Evolutionary conservation across 371 early-diverging fungal species (phyloP).

Genomic region (Lichtheimia ramosa): DNA sequence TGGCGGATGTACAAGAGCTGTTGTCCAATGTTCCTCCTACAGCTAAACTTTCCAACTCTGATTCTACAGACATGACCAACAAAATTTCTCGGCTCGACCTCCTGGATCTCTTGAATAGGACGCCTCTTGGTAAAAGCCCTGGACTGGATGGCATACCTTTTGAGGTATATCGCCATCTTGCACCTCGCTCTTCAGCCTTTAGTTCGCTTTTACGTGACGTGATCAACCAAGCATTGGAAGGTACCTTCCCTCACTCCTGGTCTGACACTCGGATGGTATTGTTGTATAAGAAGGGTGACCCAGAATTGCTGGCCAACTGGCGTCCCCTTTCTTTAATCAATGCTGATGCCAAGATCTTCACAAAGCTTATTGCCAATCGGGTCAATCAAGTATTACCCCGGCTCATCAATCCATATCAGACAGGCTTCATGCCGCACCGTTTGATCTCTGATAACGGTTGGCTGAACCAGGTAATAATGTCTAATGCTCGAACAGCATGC

Average conservation of each 20-base stretch:
- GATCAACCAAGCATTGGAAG: not conserved
- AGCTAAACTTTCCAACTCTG: not conserved
- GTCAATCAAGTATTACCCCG: not conserved
- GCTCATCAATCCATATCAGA: constrained; percentile 16
- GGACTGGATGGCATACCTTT: constrained; percentile 14
- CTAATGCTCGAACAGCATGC: not conserved
- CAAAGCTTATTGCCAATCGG: constrained; percentile 11
- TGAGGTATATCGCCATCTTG: constrained; percentile 1
- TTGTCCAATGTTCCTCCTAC: no score
- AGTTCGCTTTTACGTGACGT: not conserved
- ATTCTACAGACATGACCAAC: not conserved
- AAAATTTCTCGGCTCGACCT: no score
- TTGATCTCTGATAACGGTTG: constrained; percentile 18
- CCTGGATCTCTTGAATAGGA: no score
- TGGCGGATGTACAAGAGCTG: no score
- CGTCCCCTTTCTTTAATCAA: constrained; percentile 21
- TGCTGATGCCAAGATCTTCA: constrained; percentile 18
- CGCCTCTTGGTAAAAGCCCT: constrained; percentile 1
- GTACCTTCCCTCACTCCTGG: not conserved
- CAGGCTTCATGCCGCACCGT: constrained; percentile 14
- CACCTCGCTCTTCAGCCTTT: no score
- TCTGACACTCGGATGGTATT: not conserved
- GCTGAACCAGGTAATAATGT: not conserved
- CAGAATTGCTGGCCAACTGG: constrained; percentile 21
- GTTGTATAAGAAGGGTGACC: constrained; percentile 24